A percentile compares a stretch with the other conserved stretches of the same genome.
These are phyloP conservation scores for Sapria himalayana DNA, from an alignment of 345 rosid genomes.

Conservation along the genomic window DNA sequence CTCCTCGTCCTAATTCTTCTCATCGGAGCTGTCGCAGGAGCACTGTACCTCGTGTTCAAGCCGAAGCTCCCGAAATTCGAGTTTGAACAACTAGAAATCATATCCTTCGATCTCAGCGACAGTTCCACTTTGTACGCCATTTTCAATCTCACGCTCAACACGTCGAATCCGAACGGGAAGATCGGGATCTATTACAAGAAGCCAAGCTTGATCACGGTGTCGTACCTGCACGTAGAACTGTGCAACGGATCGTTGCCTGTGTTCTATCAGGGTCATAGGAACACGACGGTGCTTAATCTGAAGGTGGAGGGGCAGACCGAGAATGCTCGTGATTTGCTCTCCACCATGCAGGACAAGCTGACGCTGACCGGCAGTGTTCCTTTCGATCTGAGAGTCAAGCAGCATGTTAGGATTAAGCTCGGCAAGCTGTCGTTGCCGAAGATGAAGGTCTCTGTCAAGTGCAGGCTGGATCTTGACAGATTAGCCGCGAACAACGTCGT, in stretches of 20 bases:
- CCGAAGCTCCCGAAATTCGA: conserved; percentile 61
- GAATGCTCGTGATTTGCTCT: conserved; percentile 24
- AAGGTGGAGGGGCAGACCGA: conserved; percentile 31
- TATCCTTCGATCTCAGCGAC: conserved; percentile 20
- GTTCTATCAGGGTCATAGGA: conserved; percentile 82
- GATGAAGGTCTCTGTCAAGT: conserved; percentile 37
- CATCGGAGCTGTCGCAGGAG: conserved; percentile 23
- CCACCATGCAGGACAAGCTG: conserved; percentile 20
- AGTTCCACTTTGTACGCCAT: conserved; percentile 31
- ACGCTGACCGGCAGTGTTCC: conserved; percentile 33
- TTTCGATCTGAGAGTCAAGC: conserved; percentile 39
- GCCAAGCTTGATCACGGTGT: conserved; percentile 54
- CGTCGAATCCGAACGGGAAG: conserved; percentile 49
- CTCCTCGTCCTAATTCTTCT: conserved; percentile 26
- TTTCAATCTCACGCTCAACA: conserved; percentile 43
- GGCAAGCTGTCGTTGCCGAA: conserved; percentile 54
- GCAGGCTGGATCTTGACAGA: conserved; percentile 31
- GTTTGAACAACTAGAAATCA: conserved; percentile 32
- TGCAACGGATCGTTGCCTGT: conserved; percentile 60
- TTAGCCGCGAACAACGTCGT: conserved; percentile 23
- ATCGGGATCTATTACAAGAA: conserved; percentile 68
- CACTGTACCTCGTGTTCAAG: conserved; percentile 46
- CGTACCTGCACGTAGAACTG: conserved; percentile 24
- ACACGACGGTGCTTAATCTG: conserved; percentile 43
- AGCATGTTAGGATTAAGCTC: conserved; percentile 60